These are phyloP conservation scores for Ophiostoma sp. DNA, from an alignment of 2,329 filamentous ascomycete genomes.

Conservation along the genomic window DNA sequence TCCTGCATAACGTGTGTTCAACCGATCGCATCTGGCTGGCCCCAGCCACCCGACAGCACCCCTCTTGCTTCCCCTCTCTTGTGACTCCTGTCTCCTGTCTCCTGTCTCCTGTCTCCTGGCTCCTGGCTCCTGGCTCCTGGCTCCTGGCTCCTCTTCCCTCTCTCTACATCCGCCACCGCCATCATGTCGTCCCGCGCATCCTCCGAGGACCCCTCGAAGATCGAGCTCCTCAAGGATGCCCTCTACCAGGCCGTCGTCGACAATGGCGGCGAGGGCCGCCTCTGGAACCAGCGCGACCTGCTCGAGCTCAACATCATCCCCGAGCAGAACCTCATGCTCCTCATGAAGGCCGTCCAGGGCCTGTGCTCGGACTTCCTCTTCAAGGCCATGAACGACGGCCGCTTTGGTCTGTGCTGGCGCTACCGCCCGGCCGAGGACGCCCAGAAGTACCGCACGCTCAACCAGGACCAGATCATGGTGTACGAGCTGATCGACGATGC, in stretches of 20 bases:
- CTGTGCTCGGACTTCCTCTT: slow-evolving; percentile 58
- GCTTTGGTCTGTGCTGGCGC: slow-evolving; percentile 50
- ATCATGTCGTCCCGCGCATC: slow-evolving; percentile 26
- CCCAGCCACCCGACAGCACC: not conserved
- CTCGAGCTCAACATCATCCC: slow-evolving; percentile 53
- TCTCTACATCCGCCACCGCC: not conserved
- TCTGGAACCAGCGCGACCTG: slow-evolving; percentile 56
- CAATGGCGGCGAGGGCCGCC: slow-evolving; percentile 41
- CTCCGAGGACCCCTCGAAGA: slow-evolving; percentile 37
- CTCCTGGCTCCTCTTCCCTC: not conserved
- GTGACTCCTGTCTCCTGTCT: not conserved
- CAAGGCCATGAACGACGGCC: slow-evolving; percentile 42
- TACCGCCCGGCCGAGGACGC: slow-evolving; percentile 56
- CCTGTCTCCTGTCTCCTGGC: not conserved
- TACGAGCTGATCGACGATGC: slow-evolving; percentile 86
- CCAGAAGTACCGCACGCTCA: slow-evolving; percentile 50
- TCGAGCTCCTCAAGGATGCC: slow-evolving; percentile 49
- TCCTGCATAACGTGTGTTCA: too few species aligned
- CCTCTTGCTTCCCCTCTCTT: not conserved
- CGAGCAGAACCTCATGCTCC: slow-evolving; percentile 48
- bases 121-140: not conserved
- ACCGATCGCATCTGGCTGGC: not conserved
- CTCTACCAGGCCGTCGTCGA: slow-evolving; percentile 53
- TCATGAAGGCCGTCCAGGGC: slow-evolving; percentile 51
- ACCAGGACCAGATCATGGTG: slow-evolving; percentile 74